Conservation (phyloP, 768 basidiomycete species). For the Tephrocybe rancida region DNA sequence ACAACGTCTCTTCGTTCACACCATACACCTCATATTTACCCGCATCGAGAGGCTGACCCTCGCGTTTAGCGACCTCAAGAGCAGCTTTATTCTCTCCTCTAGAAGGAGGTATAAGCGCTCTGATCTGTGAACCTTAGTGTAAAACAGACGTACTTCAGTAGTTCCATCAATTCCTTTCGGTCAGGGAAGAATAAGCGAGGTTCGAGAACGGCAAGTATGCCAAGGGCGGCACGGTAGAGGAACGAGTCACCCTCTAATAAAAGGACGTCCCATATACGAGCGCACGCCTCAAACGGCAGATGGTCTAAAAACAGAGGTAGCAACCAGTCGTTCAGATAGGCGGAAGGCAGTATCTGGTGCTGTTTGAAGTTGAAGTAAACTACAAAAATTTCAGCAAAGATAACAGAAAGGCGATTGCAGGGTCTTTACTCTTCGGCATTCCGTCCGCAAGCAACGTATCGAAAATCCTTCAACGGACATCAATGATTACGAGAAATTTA, state of each 20-base stretch:
- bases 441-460: constrained; percentile 90
- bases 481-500: not conserved
- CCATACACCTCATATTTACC: constrained; percentile 88
- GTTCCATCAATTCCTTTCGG: constrained; percentile 71
- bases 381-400: constrained; percentile 25
- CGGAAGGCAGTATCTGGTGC: constrained; percentile 83
- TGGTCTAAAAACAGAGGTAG: constrained; percentile 81
- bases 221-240: constrained; percentile 83
- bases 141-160: constrained; percentile 59
- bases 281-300: constrained; percentile 89
- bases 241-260: constrained; percentile 91
- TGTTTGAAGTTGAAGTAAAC: constrained; percentile 96
- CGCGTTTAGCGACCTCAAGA: constrained; percentile 78
- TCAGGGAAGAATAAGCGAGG: constrained; percentile 90
- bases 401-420: not conserved
- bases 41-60: constrained; percentile 60
- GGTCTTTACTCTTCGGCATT: constrained; percentile 83
- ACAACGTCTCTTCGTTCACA: constrained; percentile 81
- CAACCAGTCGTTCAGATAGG: constrained; percentile 86
- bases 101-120: constrained; percentile 5
- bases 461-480: constrained; percentile 65
- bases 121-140: not conserved
- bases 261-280: constrained; percentile 87
- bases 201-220: constrained; percentile 80
- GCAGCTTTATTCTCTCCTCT: constrained; percentile 87